These are phyloP conservation scores for Grammothele lineata DNA, from an alignment of 768 basidiomycete genomes.

Conservation along the genomic window DNA sequence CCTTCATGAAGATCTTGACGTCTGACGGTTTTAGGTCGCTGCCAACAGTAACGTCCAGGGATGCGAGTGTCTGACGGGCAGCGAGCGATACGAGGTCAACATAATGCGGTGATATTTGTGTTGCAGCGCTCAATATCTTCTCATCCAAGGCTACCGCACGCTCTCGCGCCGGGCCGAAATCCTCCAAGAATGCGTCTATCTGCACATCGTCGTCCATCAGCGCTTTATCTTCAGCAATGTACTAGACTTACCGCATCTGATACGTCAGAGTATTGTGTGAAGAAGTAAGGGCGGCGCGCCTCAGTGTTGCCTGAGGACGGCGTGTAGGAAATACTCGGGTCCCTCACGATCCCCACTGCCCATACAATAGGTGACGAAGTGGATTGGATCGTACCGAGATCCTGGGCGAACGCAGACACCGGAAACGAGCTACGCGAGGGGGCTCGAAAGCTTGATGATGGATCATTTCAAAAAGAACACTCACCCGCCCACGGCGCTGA, in stretches of 20 bases:
- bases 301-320: slow-evolving; percentile 3
- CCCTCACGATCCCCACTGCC: slow-evolving; percentile 21
- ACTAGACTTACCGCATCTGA: too few relatives aligned
- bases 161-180: slow-evolving; percentile 16
- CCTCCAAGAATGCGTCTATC: slow-evolving; percentile 15
- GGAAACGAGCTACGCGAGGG: too few relatives aligned
- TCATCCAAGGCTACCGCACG: slow-evolving; percentile 16
- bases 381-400: slow-evolving; percentile 20
- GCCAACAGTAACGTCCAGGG: slow-evolving; percentile 22
- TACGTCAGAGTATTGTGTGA: background rate
- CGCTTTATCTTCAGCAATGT: too few relatives aligned
- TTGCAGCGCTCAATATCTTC: slow-evolving; percentile 14
- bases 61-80: slow-evolving; percentile 21
- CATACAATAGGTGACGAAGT: slow-evolving; percentile 19
- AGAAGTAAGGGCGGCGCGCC: slow-evolving; percentile 11
- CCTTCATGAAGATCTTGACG: background rate
- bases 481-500: too few relatives aligned
- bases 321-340: slow-evolving; percentile 21
- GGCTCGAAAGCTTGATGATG: too few relatives aligned
- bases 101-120: slow-evolving; percentile 14
- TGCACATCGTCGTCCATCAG: too few relatives aligned
- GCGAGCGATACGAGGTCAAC: slow-evolving; percentile 21
- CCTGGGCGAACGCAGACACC: slow-evolving; percentile 21
- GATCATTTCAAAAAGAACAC: too few relatives aligned
- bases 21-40: slow-evolving; percentile 10